These are phyloP conservation scores for Lablab purpureus DNA, from an alignment of 306 rosid genomes.

Conservation along the genomic window DNA sequence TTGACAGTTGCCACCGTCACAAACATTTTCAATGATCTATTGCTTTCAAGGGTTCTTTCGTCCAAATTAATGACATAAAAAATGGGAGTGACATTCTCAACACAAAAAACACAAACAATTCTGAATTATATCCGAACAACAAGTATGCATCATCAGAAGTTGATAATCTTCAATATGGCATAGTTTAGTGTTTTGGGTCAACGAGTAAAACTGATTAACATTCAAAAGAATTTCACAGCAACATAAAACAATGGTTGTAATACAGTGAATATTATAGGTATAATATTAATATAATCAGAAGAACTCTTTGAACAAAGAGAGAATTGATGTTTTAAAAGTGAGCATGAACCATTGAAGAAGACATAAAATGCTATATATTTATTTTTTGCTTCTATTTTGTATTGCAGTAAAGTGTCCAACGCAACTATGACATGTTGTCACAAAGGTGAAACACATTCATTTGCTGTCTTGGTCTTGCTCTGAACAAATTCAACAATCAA, in stretches of 20 bases:
- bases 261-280: not conserved
- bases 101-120: not conserved
- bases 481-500: conserved; percentile 62
- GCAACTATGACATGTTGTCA: not conserved
- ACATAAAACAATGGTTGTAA: not conserved
- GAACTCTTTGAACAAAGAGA: not conserved
- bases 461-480: conserved; percentile 48
- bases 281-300: not conserved
- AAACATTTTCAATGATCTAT: conserved; percentile 1
- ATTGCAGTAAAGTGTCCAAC: not conserved
- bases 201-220: not conserved
- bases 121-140: too few relatives aligned
- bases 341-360: not conserved
- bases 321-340: conserved; percentile 2
- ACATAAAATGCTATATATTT: not conserved
- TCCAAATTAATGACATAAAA: conserved; percentile 1
- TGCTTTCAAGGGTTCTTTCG: conserved; percentile 25
- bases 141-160: not conserved
- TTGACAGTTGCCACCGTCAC: conserved; percentile 11
- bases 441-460: conserved; percentile 38
- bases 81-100: conserved; percentile 19
- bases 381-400: not conserved
- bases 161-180: not conserved
- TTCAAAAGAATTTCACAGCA: too few relatives aligned
- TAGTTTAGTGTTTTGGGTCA: not conserved